Base-by-base conservation (phyloP, 139 green algal genomes). In the Chlamydomonas incerta region DNA sequence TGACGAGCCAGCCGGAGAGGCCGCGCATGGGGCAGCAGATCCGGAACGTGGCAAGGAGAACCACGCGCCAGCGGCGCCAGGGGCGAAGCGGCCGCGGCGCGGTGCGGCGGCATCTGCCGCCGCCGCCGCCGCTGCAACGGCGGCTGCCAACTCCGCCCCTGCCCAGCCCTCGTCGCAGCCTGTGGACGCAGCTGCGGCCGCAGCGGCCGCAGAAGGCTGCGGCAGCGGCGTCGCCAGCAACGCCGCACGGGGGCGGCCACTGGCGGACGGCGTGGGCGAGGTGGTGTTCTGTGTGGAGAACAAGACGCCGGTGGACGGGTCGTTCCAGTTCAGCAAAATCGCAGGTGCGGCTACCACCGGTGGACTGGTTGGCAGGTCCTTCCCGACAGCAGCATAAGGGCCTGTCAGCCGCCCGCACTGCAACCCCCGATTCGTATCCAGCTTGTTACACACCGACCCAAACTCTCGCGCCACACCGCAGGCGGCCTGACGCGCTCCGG, bases 201-300 rank as follows among this genome's bases (percentile, higher is more conserved):
- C 41, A 50, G 41, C 41, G 41, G 41, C n/a, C n/a, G n/a, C n/a
- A n/a, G n/a, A 8, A 50, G 41, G 41, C 41, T 13, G 41, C 8
- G 41, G 41, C 8, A 8, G 41, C 41, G 41, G 41, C n/a, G n/a
- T n/a, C 8, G 41, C 41, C 41, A 50, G 41, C 41, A 50, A 50
- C 41, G 41, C 41, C 41, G 8, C 41, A 5, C 5, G 41, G 41
- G n/a, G n/a, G 29, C 13, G 29, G 29, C 66, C 66, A 20, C 66
- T 76, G 21, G 6, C 79, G 13, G 79, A 85, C 0, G 79, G 79
- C 6, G 66, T 75, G 14, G 79, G 79, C n/a, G 87, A 95, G 83
- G 88, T 95, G 65, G 35, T 96, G 62, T 63, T 92, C 28, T 65
- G 62, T 5, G 46, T 94, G 29, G 81, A 91, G 58, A 96, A 95